phyloP scores from a whole-genome alignment of 2,329 filamentous ascomycete species.

The Colletotrichum salicis region DNA sequence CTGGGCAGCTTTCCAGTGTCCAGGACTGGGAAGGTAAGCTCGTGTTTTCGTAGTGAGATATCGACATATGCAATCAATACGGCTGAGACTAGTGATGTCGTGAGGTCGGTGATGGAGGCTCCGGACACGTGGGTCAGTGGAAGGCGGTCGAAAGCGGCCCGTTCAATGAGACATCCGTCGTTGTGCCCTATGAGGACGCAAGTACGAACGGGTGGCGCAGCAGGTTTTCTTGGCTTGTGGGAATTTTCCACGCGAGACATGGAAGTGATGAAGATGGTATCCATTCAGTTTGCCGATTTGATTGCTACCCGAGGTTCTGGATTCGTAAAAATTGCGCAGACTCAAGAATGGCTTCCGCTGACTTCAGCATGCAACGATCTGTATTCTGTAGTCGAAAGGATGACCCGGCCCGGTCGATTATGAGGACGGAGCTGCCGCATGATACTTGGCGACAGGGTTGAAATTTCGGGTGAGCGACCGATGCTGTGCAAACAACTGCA shows the following conservation, averaged over 20 bases:
- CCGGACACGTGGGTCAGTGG: not conserved
- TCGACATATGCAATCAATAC: not conserved
- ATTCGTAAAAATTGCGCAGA: not conserved
- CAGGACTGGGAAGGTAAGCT: not conserved
- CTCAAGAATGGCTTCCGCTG: constrained; percentile 1
- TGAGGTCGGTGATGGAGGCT: constrained; percentile 14
- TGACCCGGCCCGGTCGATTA: not conserved
- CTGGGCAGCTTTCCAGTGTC: not conserved
- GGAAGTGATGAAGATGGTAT: not conserved
- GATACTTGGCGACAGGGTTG: constrained; percentile 14
- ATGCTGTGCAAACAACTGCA: constrained; percentile 16
- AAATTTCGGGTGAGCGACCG: constrained; percentile 18
- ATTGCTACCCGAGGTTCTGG: constrained; percentile 1
- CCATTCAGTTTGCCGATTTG: not conserved
- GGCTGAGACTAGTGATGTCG: not conserved
- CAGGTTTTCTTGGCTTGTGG: constrained; percentile 13
- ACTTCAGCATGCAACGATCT: not conserved
- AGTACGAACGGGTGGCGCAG: constrained; percentile 19
- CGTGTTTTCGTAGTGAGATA: not conserved
- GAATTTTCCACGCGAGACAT: not conserved
- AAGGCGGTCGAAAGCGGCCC: not conserved
- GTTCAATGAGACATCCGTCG: not conserved
- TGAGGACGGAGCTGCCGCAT: constrained; percentile 19
- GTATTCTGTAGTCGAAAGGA: not conserved
- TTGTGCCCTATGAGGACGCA: constrained; percentile 23